Conservation (phyloP, 176 grass and related monocot species). For the Oryza australiensis region DNA sequence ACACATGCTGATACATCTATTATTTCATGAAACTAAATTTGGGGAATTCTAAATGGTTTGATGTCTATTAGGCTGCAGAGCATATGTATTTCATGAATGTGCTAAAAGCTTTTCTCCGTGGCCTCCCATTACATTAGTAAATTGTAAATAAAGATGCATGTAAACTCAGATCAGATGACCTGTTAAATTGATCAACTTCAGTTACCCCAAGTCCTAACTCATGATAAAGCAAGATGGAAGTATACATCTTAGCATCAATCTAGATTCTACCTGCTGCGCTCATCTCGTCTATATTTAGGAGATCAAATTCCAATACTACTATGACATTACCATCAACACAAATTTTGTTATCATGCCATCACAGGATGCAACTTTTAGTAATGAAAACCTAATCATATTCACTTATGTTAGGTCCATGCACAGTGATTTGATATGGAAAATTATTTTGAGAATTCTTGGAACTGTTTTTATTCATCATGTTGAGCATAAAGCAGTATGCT, state of each 20-base stretch:
- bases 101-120: not conserved
- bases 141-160: constrained; percentile 3
- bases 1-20: not conserved
- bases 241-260: not conserved
- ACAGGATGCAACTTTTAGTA: not conserved
- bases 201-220: not conserved
- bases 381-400: not conserved
- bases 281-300: not conserved
- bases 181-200: not conserved
- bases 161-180: not conserved
- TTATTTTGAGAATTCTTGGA: not conserved
- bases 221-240: constrained; percentile 6
- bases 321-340: not conserved
- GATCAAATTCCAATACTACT: constrained; percentile 17
- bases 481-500: constrained; percentile 12
- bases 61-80: not conserved
- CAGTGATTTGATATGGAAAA: not conserved
- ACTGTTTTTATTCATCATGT: not conserved
- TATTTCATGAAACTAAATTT: not conserved
- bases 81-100: constrained; percentile 19
- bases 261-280: not conserved
- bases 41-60: constrained; percentile 28
- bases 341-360: not conserved
- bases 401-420: not conserved
- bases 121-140: not conserved